Percentiles rank a stretch among this genome's conserved stretches.
These are phyloP conservation scores for Plasmodium fragile DNA, from an alignment of 169 alveolate species.

Conservation along the genomic window DNA sequence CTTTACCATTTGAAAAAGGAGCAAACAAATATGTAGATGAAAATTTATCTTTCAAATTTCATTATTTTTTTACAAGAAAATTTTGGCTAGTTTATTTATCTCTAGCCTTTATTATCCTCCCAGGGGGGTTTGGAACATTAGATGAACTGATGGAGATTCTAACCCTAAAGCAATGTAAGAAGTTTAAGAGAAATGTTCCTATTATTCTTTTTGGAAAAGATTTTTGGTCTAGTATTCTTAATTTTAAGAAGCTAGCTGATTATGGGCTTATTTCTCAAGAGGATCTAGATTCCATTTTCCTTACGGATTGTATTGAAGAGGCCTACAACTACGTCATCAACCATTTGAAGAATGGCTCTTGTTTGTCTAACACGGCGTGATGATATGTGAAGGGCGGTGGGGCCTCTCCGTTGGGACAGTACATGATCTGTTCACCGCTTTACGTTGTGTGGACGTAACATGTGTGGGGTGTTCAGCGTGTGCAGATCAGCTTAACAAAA, in stretches of 20 bases:
- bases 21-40: constrained; percentile 78
- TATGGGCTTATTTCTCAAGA: constrained; percentile 56
- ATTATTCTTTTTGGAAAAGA: constrained; percentile 80
- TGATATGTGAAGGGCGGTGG: not conserved
- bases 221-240: constrained; percentile 75
- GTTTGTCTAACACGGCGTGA: not conserved
- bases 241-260: constrained; percentile 64
- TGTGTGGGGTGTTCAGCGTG: too few relatives aligned
- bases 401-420: not conserved
- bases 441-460: not conserved
- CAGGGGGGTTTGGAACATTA: constrained; percentile 86
- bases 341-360: constrained; percentile 23
- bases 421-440: not conserved
- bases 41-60: constrained; percentile 82
- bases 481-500: not conserved
- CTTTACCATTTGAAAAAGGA: constrained; percentile 82
- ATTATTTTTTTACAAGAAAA: constrained; percentile 85
- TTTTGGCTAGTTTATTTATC: constrained; percentile 84
- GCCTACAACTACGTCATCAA: constrained; percentile 42
- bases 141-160: constrained; percentile 85
- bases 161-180: constrained; percentile 81
- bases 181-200: constrained; percentile 82
- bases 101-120: constrained; percentile 72
- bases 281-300: constrained; percentile 35
- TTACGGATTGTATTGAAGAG: constrained; percentile 58